phyloP scores from a whole-genome alignment of 2,329 filamentous ascomycete species.

The Phialocephala sp. region DNA sequence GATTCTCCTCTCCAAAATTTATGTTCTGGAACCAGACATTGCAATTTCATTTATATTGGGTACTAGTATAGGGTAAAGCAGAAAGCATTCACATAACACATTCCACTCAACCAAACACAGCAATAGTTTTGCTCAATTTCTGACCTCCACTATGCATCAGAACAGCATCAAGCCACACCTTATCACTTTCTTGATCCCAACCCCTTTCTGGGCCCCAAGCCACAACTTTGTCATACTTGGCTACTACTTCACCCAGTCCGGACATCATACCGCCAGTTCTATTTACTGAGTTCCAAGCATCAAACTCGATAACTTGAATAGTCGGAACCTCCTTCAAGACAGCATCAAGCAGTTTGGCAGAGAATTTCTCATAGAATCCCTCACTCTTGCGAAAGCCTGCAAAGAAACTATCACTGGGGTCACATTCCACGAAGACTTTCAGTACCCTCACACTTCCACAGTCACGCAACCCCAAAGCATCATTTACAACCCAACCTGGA shows the following conservation, averaged over 20 bases:
- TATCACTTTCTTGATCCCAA: constrained; percentile 59
- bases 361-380: constrained; percentile 75
- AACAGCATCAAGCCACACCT: constrained; percentile 36
- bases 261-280: constrained; percentile 69
- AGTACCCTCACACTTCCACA: constrained; percentile 64
- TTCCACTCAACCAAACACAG: constrained; percentile 23
- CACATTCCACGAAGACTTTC: constrained; percentile 73
- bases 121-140: constrained; percentile 26
- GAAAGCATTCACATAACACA: no score
- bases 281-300: constrained; percentile 70
- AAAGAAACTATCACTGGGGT: constrained; percentile 71
- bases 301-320: constrained; percentile 67
- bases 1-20: no score
- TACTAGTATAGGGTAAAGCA: no score
- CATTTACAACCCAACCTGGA: constrained; percentile 70
- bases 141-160: constrained; percentile 29
- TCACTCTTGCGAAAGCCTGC: constrained; percentile 64
- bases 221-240: constrained; percentile 56
- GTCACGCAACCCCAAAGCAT: constrained; percentile 66
- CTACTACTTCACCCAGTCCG: constrained; percentile 60
- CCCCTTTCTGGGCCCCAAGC: constrained; percentile 71
- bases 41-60: no score
- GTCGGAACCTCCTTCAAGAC: constrained; percentile 63
- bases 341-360: constrained; percentile 58
- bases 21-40: no score